Base-by-base conservation (phyloP, 2,329 filamentous ascomycete genomes). In the Lomentospora prolificans region DNA sequence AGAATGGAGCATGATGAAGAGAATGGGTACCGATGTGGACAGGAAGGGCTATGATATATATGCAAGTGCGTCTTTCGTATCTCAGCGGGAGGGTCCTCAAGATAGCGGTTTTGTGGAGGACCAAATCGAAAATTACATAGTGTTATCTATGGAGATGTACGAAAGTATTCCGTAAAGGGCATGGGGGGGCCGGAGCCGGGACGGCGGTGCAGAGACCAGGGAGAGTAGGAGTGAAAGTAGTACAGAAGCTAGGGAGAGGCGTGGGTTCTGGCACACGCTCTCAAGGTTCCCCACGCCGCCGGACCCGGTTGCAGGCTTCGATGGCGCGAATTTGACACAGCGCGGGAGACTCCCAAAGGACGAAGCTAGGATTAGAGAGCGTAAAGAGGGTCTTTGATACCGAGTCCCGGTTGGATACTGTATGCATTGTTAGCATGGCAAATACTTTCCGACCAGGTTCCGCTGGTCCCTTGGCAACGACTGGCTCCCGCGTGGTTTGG, bases 61-160 rank as follows among this genome's bases (percentile, higher is more conserved):
- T 27, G 36, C 19, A 36, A 30, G 52, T 31, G 24, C 25, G 19
- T 25, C 44, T 41, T 48, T 48, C 44, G 44, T 48, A 48, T 48
- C 44, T 48, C 44, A 48, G 10, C 44, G 24, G 44, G 52, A 30
- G 52, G 52, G 25, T 25, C 33, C 52, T 39, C 25, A 33, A 55
- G 53, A 55, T 55, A 55, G 53, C 53, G 27, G 41, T 30, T 51
- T 33, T 44, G 36, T 30, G 33, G 52, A 54, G 52, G 36, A 54
- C 22, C 52, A n/a, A 54, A 46, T 54, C 17, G 33, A 30, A 46
- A 54, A 44, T 25, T 25, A n/a, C 31, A 33, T 50, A 50, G 53
- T 44, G 53, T 55, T 55, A 55, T 55, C 53, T 50, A 25, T 55
- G 53, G 53, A 10, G 27, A 44, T 46, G 33, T n/a, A 17, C 14